A percentile compares a stretch with the other conserved stretches of the same genome.
phyloP scores from a whole-genome alignment of 2,329 filamentous ascomycete genomes.

The Clonostachys rhizophaga region DNA sequence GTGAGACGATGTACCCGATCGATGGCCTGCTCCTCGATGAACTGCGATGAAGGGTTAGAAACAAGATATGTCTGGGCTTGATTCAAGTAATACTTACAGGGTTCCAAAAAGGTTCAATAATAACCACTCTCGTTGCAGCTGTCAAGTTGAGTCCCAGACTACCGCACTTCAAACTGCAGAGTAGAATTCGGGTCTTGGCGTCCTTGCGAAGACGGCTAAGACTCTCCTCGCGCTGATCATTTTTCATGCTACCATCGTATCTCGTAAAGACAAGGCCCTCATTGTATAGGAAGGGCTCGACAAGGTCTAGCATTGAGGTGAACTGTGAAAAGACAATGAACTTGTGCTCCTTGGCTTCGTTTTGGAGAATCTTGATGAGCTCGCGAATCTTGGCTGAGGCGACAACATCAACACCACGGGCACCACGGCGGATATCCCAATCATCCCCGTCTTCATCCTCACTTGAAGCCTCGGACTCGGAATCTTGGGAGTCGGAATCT shows the following conservation, averaged over 20 bases:
- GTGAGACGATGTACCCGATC: constrained; percentile 98
- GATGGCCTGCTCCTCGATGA: constrained; percentile 98
- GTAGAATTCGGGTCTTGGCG: constrained; percentile 70
- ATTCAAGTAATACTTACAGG: constrained; percentile 51
- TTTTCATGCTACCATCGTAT: constrained; percentile 94
- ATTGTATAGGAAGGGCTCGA: constrained; percentile 82
- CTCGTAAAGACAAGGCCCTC: constrained; percentile 76
- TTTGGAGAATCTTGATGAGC: constrained; percentile 73
- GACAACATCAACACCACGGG: constrained; percentile 41
- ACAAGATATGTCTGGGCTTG: background rate
- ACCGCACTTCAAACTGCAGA: constrained; percentile 93
- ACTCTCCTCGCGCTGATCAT: constrained; percentile 86
- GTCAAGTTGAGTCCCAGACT: constrained; percentile 91
- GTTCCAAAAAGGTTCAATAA: constrained; percentile 98
- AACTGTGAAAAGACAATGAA: constrained; percentile 99
- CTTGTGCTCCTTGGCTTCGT: constrained; percentile 79
- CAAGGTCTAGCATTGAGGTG: constrained; percentile 94
- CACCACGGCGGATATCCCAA: constrained; percentile 1
- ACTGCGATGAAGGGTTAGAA: constrained; percentile 40
- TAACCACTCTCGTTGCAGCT: constrained; percentile 86
- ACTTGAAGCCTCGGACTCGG: constrained; percentile 35
- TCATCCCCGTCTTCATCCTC: constrained; percentile 22
- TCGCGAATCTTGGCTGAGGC: constrained; percentile 90
- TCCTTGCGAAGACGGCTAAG: constrained; percentile 73
- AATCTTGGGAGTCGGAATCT: constrained; percentile 34